These are phyloP conservation scores for Tetrapisispora iriomotensis DNA, from an alignment of 805 yeast species.

Conservation along the genomic window DNA sequence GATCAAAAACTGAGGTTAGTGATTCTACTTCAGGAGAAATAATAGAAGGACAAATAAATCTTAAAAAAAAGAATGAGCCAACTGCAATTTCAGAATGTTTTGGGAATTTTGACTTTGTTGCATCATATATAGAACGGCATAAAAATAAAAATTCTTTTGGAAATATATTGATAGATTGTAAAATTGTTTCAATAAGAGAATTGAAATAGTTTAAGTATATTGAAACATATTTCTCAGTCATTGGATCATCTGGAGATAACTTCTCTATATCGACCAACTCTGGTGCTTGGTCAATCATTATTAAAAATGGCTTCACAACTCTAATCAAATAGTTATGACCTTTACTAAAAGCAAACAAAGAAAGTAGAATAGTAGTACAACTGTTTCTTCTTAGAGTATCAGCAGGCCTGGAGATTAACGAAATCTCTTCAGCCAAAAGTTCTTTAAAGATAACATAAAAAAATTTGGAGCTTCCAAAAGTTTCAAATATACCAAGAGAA, in stretches of 20 bases:
- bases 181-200: constrained; percentile 46
- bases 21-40: constrained; percentile 66
- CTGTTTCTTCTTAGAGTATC: constrained; percentile 72
- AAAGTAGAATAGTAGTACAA: constrained; percentile 63
- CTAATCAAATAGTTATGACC: constrained; percentile 47
- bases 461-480: constrained; percentile 36
- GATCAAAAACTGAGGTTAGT: constrained; percentile 30
- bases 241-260: constrained; percentile 28
- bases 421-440: constrained; percentile 51
- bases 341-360: constrained; percentile 53
- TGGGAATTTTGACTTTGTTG: constrained; percentile 50
- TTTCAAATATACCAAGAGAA: constrained; percentile 49
- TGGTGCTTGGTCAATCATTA: constrained; percentile 38
- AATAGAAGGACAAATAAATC: constrained; percentile 77
- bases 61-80: constrained; percentile 73
- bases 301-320: constrained; percentile 46
- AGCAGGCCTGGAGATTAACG: constrained; percentile 45
- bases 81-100: constrained; percentile 58
- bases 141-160: constrained; percentile 65
- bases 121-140: constrained; percentile 49
- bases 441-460: constrained; percentile 38
- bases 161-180: constrained; percentile 41
- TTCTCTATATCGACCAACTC: constrained; percentile 58
- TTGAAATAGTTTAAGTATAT: constrained; percentile 46
- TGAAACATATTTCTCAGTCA: constrained; percentile 31